Conservation (phyloP, 345 rosid species). For the Combretum micranthum region DNA sequence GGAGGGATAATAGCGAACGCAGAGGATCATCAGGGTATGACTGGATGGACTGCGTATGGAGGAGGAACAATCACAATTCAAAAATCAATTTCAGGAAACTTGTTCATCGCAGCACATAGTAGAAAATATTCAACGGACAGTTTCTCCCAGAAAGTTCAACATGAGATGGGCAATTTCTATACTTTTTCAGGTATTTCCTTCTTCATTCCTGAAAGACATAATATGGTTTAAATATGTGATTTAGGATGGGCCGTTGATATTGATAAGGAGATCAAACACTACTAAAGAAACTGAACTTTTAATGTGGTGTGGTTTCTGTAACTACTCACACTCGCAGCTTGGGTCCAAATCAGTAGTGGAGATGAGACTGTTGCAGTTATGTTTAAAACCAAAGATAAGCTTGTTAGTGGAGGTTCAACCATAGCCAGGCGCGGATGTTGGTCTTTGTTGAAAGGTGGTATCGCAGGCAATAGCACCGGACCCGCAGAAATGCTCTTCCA, state of each 20-base stretch:
- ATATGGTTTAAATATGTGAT: no score
- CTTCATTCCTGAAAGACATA: no score
- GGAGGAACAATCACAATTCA: conserved; percentile 20
- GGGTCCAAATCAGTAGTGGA: conserved; percentile 45
- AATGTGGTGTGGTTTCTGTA: not conserved
- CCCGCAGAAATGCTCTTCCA: conserved; percentile 34
- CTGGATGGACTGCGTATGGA: conserved; percentile 29
- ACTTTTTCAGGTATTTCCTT: conserved; percentile 39
- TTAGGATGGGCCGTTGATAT: no score
- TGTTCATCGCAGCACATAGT: conserved; percentile 15
- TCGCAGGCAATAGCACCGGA: conserved; percentile 35
- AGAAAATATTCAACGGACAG: conserved; percentile 23
- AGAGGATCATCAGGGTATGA: conserved; percentile 25
- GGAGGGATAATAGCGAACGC: conserved; percentile 36
- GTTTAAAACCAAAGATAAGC: conserved; percentile 26
- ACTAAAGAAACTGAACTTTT: not conserved
- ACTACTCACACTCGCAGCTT: conserved; percentile 20
- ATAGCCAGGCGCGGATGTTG: conserved; percentile 49
- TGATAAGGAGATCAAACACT: no score
- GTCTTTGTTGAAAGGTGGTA: conserved; percentile 66
- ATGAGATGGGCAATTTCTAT: conserved; percentile 40
- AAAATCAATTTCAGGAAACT: conserved; percentile 20
- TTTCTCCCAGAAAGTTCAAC: conserved; percentile 28
- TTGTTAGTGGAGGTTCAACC: conserved; percentile 34
- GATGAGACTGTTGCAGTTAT: conserved; percentile 25